Evolutionary conservation across 2,329 filamentous ascomycete species (phyloP).

Genomic region (Trematosphaeria pertusa): DNA sequence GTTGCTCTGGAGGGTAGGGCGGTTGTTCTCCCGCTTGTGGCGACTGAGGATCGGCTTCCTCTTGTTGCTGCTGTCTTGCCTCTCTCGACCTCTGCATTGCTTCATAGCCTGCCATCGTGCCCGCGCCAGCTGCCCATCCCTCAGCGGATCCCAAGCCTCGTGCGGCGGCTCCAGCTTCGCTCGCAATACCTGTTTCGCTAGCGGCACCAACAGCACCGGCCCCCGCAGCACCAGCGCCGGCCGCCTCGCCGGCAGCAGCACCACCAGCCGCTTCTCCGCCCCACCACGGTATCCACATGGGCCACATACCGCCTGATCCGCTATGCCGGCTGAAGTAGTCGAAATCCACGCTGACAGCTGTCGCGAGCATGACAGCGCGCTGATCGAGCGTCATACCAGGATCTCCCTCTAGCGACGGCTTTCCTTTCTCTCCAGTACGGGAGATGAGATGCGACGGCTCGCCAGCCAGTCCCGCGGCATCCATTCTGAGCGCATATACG

Average conservation of each 20-base stretch:
- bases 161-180: conserved; percentile 59
- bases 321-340: conserved; percentile 72
- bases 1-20: conserved; percentile 26
- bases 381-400: conserved; percentile 70
- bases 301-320: conserved; percentile 52
- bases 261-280: conserved; percentile 51
- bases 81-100: conserved; percentile 63
- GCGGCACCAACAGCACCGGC: conserved; percentile 49
- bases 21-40: conserved; percentile 35
- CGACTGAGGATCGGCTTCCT: conserved; percentile 31
- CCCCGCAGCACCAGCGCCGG: conserved; percentile 42
- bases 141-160: conserved; percentile 49
- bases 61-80: conserved; percentile 19
- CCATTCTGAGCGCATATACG: conserved; percentile 70
- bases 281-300: conserved; percentile 59
- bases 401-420: conserved; percentile 22
- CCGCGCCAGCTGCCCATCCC: conserved; percentile 59
- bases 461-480: conserved; percentile 58
- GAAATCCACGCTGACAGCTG: conserved; percentile 70
- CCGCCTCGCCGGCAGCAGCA: conserved; percentile 45
- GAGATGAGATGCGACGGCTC: conserved; percentile 50
- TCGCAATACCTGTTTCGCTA: conserved; percentile 49
- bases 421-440: conserved; percentile 40
- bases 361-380: conserved; percentile 70
- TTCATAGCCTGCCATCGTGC: conserved; percentile 68